Base-by-base conservation (phyloP, 2,329 filamentous ascomycete genomes). In the Fusarium succisae region DNA sequence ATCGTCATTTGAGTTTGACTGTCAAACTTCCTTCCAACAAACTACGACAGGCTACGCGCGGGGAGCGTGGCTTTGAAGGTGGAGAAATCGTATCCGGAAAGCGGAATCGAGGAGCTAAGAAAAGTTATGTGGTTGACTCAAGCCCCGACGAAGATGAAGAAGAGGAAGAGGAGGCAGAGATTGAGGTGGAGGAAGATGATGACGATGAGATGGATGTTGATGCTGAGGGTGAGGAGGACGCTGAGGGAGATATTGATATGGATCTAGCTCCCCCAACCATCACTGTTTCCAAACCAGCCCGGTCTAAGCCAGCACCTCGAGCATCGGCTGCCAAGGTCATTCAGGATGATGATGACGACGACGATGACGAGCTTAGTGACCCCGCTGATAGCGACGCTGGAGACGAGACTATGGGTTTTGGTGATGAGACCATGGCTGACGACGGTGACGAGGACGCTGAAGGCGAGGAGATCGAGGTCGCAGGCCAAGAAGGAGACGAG, bases 71-170 rank as follows among this genome's bases (percentile, higher is more conserved):
- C 51, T 86, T 86, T 59, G 81, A 81, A 30, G 84, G 83, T 30
- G 84, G 85, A 37, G 85, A 87, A 74, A 86, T 88, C 55, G 79
- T 87, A 24, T 81, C 84, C 32, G 85, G 86, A 43, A 88, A 87
- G 75, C 84, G 88, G 55, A 89, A 87, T 66, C 85, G 88, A 14
- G 87, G 86, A 11, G 85, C 84, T 24, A 89, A 89, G 81, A 90
- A 90, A 81, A 90, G 86, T 74, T 91, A 91, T 62, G 87, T 90
- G 41, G 87, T 91, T 30, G 88, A 90, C 70, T 88, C 87, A 43
- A 86, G 86, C 61, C 84, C 83, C 43, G 84, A 86, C n/a, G 84
- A 85, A 30, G 84, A 85, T 7, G 85, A 85, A 5, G 83, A 84
- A 14, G 83, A 83, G 14, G 82, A 83, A 14, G 82, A 79, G 17